phyloP scores from a whole-genome alignment of 371 early-diverging fungal species.

The Mortierella sp. region DNA sequence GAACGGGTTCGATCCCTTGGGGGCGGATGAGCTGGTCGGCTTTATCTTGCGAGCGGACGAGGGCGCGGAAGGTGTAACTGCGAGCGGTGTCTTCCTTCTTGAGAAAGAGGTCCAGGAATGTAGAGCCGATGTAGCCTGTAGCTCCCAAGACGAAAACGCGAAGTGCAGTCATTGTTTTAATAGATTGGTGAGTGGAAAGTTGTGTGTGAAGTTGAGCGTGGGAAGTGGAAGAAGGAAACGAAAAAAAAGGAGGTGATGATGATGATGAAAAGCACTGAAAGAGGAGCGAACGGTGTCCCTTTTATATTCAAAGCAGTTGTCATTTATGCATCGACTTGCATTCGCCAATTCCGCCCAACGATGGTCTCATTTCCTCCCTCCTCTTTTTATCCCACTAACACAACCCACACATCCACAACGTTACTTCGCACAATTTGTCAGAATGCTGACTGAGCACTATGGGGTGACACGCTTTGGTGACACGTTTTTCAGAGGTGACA shows the following conservation, averaged over 20 bases:
- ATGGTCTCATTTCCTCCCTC: neutral
- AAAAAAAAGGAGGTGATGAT: neutral
- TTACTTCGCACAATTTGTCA: neutral
- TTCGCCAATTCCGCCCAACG: neutral
- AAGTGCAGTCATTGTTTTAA: slow-evolving; percentile 31
- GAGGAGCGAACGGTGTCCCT: neutral
- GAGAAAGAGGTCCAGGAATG: slow-evolving; percentile 36
- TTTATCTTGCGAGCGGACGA: slow-evolving; percentile 49
- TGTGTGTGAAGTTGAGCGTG: neutral
- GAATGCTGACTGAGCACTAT: neutral
- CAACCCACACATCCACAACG: neutral
- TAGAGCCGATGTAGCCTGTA: slow-evolving; percentile 58
- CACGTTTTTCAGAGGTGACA: neutral
- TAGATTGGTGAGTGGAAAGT: neutral
- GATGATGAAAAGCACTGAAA: neutral
- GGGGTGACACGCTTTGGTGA: neutral
- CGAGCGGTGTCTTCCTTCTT: slow-evolving; percentile 17
- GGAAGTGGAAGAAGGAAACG: neutral
- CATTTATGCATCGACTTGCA: neutral
- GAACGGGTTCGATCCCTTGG: slow-evolving; percentile 46
- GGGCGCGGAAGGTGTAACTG: slow-evolving; percentile 36
- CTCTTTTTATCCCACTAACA: neutral
- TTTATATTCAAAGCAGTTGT: neutral
- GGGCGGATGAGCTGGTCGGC: slow-evolving; percentile 37
- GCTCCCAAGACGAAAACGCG: slow-evolving; percentile 47